Evolutionary conservation across 2,329 filamentous ascomycete genomes (phyloP).

Genomic region (Cladosporium phlei): DNA sequence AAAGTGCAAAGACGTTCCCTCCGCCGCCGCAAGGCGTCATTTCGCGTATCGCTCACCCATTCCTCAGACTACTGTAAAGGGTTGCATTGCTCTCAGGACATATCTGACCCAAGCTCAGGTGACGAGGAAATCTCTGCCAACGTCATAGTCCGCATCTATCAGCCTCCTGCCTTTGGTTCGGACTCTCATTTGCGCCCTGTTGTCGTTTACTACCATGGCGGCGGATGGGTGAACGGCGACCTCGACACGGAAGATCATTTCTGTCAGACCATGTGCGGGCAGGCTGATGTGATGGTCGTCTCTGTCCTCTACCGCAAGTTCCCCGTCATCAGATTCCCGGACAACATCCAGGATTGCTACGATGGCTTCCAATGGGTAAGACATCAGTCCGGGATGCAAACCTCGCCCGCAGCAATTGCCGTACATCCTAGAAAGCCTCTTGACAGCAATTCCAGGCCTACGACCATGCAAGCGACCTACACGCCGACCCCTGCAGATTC

Average conservation of each 20-base stretch:
- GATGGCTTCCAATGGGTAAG: conserved; percentile 9
- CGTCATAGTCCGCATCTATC: conserved; percentile 18
- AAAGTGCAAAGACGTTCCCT: conserved; percentile 1
- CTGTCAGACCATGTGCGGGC: conserved; percentile 30
- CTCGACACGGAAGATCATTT: conserved; percentile 34
- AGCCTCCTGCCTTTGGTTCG: conserved; percentile 2
- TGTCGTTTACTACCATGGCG: conserved; percentile 35
- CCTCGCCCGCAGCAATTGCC: neutral
- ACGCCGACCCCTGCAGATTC: conserved; percentile 12
- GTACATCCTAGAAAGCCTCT: neutral
- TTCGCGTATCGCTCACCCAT: no score
- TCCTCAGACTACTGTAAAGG: no score
- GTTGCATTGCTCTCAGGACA: no score
- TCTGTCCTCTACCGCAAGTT: conserved; percentile 31
- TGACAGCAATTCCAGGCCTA: neutral
- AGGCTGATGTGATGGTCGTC: conserved; percentile 31
- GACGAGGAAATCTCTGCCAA: conserved; percentile 13
- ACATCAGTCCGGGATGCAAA: no score
- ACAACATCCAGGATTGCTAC: conserved; percentile 27
- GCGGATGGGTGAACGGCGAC: conserved; percentile 34
- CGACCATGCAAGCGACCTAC: conserved; percentile 6
- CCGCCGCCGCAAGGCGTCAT: neutral
- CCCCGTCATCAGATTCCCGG: conserved; percentile 19
- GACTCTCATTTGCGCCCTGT: conserved; percentile 20
- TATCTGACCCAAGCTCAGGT: neutral